Conservation (phyloP, 2,329 filamentous ascomycete species). For the Zymoseptoria ardabiliae region DNA sequence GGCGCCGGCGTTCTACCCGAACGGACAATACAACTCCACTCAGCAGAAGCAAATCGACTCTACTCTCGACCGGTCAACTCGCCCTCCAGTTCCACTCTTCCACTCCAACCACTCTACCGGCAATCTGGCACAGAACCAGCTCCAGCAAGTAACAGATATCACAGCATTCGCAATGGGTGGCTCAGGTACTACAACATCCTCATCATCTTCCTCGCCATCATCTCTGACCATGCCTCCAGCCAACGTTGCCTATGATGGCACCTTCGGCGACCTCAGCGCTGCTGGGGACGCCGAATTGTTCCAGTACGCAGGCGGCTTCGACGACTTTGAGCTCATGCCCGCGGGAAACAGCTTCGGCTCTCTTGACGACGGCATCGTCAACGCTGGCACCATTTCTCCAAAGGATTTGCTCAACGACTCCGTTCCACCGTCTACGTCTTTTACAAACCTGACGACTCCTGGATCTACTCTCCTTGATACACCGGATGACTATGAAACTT, state of each 20-base stretch:
- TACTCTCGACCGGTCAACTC: conserved; percentile 17
- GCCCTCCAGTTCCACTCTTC: conserved; percentile 68
- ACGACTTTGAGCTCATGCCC: conserved; percentile 22
- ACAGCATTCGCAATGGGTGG: conserved; percentile 45
- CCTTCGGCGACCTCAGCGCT: conserved; percentile 37
- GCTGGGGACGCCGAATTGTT: conserved; percentile 24
- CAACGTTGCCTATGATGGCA: conserved; percentile 40
- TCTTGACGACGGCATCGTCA: conserved; percentile 35
- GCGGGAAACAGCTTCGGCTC: conserved; percentile 36
- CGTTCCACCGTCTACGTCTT: conserved; percentile 70
- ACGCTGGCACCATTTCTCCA: conserved; percentile 65
- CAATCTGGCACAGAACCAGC: conserved; percentile 38
- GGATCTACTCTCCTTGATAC: conserved; percentile 67
- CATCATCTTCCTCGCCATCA: conserved; percentile 13
- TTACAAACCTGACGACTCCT: conserved; percentile 80
- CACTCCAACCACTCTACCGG: conserved; percentile 37
- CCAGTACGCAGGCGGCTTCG: conserved; percentile 16
- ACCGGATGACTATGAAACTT: conserved; percentile 69
- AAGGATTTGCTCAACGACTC: conserved; percentile 72
- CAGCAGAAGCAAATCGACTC: conserved; percentile 17
- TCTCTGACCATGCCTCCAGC: conserved; percentile 30
- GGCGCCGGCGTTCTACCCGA: conserved; percentile 54
- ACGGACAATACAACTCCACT: conserved; percentile 43
- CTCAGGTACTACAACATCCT: conserved; percentile 42
- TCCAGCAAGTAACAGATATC: conserved; percentile 22